phyloP scores from a whole-genome alignment of 768 basidiomycete genomes.

The Panus rudis region DNA sequence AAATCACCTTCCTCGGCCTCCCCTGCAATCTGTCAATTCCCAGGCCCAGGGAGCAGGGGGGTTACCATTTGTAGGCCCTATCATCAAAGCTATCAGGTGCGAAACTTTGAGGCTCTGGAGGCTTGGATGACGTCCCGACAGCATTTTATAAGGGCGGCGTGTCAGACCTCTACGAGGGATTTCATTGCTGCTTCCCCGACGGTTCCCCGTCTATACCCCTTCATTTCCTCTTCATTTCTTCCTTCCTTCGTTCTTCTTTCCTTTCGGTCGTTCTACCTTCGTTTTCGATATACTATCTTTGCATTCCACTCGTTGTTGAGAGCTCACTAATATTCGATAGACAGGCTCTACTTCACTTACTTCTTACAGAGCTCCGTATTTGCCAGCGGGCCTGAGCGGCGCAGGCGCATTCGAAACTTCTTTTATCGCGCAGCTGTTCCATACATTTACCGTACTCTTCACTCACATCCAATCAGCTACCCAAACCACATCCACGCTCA shows the following conservation, averaged over 20 bases:
- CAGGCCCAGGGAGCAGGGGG: too few species aligned
- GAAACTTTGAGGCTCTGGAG: too few species aligned
- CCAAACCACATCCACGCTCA: slow-evolving; percentile 1
- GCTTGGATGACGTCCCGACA: too few species aligned
- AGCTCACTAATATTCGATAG: too few species aligned
- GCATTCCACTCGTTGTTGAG: not conserved
- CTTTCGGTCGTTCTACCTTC: not conserved
- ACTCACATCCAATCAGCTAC: not conserved
- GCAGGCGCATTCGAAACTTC: not conserved
- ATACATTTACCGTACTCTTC: not conserved
- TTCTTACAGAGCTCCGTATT: not conserved
- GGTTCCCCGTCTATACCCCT: not conserved
- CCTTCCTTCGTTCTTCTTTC: not conserved
- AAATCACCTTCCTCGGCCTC: too few species aligned
- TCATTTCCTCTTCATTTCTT: not conserved
- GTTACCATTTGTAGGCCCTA: too few species aligned
- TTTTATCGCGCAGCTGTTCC: not conserved
- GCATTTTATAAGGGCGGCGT: too few species aligned
- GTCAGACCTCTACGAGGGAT: not conserved
- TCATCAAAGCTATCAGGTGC: too few species aligned
- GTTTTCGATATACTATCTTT: not conserved
- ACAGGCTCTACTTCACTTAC: not conserved
- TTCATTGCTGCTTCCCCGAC: not conserved
- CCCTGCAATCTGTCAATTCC: too few species aligned
- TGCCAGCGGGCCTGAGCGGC: not conserved